These are phyloP conservation scores for Corylus avellana DNA, from an alignment of 306 rosid genomes.

Conservation along the genomic window DNA sequence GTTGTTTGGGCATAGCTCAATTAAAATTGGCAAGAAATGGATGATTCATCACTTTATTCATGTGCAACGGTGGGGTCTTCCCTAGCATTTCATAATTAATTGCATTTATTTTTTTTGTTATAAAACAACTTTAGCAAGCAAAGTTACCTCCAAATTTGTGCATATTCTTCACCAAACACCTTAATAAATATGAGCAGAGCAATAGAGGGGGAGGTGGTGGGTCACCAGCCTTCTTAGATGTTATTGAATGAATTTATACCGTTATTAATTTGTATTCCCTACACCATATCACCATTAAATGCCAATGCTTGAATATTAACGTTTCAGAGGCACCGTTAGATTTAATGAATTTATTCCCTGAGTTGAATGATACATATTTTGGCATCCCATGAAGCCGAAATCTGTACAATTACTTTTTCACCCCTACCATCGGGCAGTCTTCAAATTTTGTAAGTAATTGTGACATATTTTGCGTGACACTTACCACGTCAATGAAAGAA, in stretches of 20 bases:
- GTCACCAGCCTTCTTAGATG: constrained; percentile 24
- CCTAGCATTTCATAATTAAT: not conserved
- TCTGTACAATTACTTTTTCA: not conserved
- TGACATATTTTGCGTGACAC: too few species aligned
- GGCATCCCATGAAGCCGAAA: not conserved
- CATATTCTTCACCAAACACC: constrained; percentile 6
- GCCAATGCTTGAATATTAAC: not conserved
- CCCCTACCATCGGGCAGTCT: too few species aligned
- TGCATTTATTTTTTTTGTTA: not conserved
- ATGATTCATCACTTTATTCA: not conserved
- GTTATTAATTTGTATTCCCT: not conserved
- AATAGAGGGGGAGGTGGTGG: constrained; percentile 9
- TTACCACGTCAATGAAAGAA: too few species aligned
- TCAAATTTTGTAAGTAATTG: too few species aligned
- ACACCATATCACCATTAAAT: not conserved
- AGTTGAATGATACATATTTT: not conserved
- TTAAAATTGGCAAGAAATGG: not conserved
- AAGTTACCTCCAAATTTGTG: not conserved
- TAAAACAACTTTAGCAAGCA: not conserved
- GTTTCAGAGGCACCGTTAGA: not conserved
- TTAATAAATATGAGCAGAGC: constrained; percentile 9
- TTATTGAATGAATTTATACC: not conserved
- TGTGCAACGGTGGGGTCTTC: not conserved
- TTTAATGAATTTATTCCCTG: not conserved
- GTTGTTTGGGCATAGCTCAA: not conserved